Evolutionary conservation across 1,139 yeast genomes (phyloP).

Genomic region (Blastobotrys malaysiensis): DNA sequence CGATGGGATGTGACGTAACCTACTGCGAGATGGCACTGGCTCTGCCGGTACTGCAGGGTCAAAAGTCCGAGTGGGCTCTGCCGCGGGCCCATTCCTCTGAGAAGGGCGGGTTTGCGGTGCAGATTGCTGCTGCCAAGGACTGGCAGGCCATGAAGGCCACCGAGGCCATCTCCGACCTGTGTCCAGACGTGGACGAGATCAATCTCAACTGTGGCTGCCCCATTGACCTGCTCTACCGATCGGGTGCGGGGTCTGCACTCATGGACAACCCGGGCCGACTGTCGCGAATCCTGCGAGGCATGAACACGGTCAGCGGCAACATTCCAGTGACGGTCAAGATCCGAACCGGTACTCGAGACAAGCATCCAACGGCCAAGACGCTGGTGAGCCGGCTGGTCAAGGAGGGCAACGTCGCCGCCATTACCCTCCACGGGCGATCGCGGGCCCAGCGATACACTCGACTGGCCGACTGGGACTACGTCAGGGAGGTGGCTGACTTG

Average conservation of each 20-base stretch:
- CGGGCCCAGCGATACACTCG: slow-evolving; percentile 91
- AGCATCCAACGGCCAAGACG: slow-evolving; percentile 76
- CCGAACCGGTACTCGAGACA: slow-evolving; percentile 85
- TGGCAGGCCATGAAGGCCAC: slow-evolving; percentile 94
- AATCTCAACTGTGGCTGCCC: slow-evolving; percentile 97
- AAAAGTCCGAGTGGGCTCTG: slow-evolving; percentile 95
- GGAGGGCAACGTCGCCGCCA: slow-evolving; percentile 82
- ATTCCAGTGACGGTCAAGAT: slow-evolving; percentile 88
- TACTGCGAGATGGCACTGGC: slow-evolving; percentile 94
- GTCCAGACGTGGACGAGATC: slow-evolving; percentile 57
- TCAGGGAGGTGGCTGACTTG: slow-evolving; percentile 64
- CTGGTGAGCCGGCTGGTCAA: slow-evolving; percentile 63
- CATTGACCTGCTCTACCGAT: slow-evolving; percentile 81
- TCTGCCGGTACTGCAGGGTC: slow-evolving; percentile 80
- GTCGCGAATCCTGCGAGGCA: slow-evolving; percentile 72
- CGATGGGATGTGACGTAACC: slow-evolving; percentile 88
- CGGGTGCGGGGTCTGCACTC: slow-evolving; percentile 94
- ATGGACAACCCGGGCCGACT: slow-evolving; percentile 84
- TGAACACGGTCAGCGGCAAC: slow-evolving; percentile 85
- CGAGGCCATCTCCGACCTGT: slow-evolving; percentile 60
- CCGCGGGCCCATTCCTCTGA: slow-evolving; percentile 84
- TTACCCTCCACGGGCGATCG: slow-evolving; percentile 93
- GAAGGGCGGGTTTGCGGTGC: slow-evolving; percentile 87
- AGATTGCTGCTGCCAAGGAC: slow-evolving; percentile 84
- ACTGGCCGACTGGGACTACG: slow-evolving; percentile 90